These are phyloP conservation scores for Ilyonectria destructans DNA, from an alignment of 2,329 filamentous ascomycete genomes.

Conservation along the genomic window DNA sequence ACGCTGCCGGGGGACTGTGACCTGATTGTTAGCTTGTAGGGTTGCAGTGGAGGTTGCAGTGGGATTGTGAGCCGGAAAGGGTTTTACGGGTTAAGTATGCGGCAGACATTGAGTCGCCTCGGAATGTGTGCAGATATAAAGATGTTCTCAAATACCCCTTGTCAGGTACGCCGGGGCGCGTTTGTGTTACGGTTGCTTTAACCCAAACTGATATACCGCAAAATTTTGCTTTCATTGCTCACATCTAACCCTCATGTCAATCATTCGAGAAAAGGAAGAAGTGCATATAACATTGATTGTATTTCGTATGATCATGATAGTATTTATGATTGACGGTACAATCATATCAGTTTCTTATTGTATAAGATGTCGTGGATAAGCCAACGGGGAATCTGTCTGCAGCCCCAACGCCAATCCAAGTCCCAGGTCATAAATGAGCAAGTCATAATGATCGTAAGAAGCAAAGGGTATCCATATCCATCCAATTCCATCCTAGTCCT, in stretches of 20 bases:
- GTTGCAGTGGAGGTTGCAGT: too few species aligned
- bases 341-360: neutral
- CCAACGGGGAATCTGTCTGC: neutral
- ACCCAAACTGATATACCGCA: too few species aligned
- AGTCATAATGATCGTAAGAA: constrained; percentile 21
- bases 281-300: neutral
- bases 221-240: too few species aligned
- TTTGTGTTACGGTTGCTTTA: too few species aligned
- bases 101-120: neutral
- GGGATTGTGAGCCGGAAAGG: neutral
- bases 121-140: neutral
- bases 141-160: too few species aligned
- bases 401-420: constrained; percentile 4
- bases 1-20: neutral
- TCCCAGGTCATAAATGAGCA: constrained; percentile 1
- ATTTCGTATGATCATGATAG: neutral
- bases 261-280: too few species aligned
- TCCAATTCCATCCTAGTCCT: constrained; percentile 1
- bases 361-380: neutral
- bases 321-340: neutral
- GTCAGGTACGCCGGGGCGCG: too few species aligned
- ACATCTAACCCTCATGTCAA: too few species aligned
- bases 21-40: neutral
- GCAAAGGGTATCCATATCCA: constrained; percentile 43
- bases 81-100: neutral